A percentile compares a stretch with the other conserved stretches of the same genome.
Evolutionary conservation across 1,139 yeast genomes (phyloP).

Genomic region (Yamadazyma oceani): DNA sequence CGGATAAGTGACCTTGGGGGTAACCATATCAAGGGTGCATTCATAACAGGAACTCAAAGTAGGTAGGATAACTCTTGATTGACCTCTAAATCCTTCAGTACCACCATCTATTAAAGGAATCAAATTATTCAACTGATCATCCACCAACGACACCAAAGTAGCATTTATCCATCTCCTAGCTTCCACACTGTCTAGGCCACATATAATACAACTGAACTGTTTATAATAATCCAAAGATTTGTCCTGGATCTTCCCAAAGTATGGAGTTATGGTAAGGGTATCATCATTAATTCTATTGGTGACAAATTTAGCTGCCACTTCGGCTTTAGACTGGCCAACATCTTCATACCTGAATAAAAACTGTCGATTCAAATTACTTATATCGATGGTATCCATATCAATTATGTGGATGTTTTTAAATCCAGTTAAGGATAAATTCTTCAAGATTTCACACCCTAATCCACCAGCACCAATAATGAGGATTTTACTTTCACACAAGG

Average conservation of each 20-base stretch:
- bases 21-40: conserved; percentile 78
- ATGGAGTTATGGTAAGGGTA: conserved; percentile 51
- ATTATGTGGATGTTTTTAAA: conserved; percentile 75
- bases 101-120: conserved; percentile 95
- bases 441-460: conserved; percentile 88
- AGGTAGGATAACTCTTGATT: conserved; percentile 84
- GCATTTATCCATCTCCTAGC: conserved; percentile 93
- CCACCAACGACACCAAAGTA: conserved; percentile 63
- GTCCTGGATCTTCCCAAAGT: conserved; percentile 73
- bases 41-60: conserved; percentile 88
- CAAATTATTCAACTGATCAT: conserved; percentile 45
- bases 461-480: conserved; percentile 92
- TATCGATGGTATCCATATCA: conserved; percentile 94
- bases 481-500: conserved; percentile 34
- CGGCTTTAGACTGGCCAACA: conserved; percentile 80
- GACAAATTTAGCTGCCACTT: conserved; percentile 70
- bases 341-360: conserved; percentile 74
- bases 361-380: conserved; percentile 88
- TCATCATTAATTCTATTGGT: conserved; percentile 42
- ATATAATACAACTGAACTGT: conserved; percentile 71
- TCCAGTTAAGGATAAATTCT: conserved; percentile 78
- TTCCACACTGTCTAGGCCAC: conserved; percentile 88
- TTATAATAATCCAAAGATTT: conserved; percentile 62
- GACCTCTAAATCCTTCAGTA: conserved; percentile 93
- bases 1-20: conserved; percentile 74